phyloP scores from a whole-genome alignment of 2,329 filamentous ascomycete genomes.

The Paecilomyces niveus region DNA sequence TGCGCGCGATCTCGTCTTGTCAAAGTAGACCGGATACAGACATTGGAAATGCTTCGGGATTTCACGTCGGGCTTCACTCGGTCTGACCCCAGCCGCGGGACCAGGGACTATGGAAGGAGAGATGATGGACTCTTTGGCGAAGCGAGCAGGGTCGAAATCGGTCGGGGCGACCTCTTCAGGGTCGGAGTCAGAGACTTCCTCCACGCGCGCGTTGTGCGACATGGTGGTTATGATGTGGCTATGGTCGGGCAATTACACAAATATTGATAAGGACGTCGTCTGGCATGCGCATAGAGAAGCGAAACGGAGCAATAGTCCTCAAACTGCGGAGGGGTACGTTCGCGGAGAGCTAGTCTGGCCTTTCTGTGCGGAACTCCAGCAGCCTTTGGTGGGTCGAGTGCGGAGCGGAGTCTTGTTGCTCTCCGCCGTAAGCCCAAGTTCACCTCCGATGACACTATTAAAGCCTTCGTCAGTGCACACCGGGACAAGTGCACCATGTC shows the following conservation, averaged over 20 bases:
- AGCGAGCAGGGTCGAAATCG: constrained; percentile 47
- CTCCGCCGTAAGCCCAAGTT: background rate
- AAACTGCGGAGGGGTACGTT: constrained; percentile 6
- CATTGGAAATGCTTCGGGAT: constrained; percentile 72
- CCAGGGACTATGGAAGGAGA: constrained; percentile 28
- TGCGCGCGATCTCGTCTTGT: constrained; percentile 57
- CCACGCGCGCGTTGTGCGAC: constrained; percentile 74
- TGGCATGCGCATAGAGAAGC: background rate
- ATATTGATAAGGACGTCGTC: background rate
- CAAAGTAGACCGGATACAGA: constrained; percentile 95
- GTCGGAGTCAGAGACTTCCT: constrained; percentile 90
- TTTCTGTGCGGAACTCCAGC: constrained; percentile 13
- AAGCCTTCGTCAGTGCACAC: too few relatives aligned
- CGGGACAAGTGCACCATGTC: too few relatives aligned
- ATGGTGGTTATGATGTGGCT: constrained; percentile 40
- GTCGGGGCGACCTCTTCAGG: constrained; percentile 78
- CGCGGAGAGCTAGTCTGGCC: constrained; percentile 13
- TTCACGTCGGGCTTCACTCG: constrained; percentile 43
- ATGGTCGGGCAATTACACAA: background rate
- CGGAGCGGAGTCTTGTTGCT: constrained; percentile 11
- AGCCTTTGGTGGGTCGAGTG: constrained; percentile 11
- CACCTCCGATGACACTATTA: too few relatives aligned
- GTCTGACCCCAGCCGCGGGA: constrained; percentile 20
- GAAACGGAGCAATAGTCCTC: background rate
- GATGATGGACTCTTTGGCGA: constrained; percentile 33